Percentiles rank a stretch among this genome's conserved stretches.
Conservation (phyloP, 768 basidiomycete species). For the Flagelloscypha sp. region DNA sequence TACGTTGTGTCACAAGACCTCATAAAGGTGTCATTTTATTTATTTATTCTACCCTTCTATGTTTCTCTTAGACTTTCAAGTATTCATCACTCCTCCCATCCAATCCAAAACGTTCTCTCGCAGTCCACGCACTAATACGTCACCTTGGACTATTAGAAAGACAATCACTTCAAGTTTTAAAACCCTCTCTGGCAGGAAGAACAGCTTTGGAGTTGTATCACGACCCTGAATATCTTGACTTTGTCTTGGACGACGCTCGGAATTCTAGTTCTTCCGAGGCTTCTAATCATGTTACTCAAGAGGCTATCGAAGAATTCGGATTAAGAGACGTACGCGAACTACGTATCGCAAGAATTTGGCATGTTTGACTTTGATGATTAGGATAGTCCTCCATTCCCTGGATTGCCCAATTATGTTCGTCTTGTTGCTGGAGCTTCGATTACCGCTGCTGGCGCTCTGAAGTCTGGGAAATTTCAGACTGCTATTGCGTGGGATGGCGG, state of each 20-base stretch:
- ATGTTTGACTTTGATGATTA: constrained; percentile 18
- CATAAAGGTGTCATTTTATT: constrained; percentile 30
- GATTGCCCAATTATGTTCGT: constrained; percentile 59
- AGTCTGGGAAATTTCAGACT: constrained; percentile 41
- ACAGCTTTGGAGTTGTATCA: constrained; percentile 64
- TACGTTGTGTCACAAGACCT: constrained; percentile 56
- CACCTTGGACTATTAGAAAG: constrained; percentile 39
- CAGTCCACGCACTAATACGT: constrained; percentile 58
- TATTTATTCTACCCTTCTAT: background rate
- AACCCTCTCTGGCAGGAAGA: constrained; percentile 44
- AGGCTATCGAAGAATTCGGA: no score
- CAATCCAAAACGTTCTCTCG: constrained; percentile 53
- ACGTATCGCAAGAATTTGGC: background rate
- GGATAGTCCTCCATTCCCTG: constrained; percentile 79
- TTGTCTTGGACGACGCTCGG: constrained; percentile 28
- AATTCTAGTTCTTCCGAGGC: constrained; percentile 3
- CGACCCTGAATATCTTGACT: constrained; percentile 60
- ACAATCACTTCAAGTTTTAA: constrained; percentile 35
- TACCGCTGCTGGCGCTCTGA: constrained; percentile 59
- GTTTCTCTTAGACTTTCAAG: constrained; percentile 15
- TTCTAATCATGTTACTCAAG: no score
- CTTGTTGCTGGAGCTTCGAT: constrained; percentile 73
- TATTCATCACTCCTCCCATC: constrained; percentile 56
- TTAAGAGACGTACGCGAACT: constrained; percentile 45
- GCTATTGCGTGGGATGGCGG: constrained; percentile 92